These are phyloP conservation scores for Pisolithus sp. DNA, from an alignment of 768 basidiomycete species.

Conservation along the genomic window DNA sequence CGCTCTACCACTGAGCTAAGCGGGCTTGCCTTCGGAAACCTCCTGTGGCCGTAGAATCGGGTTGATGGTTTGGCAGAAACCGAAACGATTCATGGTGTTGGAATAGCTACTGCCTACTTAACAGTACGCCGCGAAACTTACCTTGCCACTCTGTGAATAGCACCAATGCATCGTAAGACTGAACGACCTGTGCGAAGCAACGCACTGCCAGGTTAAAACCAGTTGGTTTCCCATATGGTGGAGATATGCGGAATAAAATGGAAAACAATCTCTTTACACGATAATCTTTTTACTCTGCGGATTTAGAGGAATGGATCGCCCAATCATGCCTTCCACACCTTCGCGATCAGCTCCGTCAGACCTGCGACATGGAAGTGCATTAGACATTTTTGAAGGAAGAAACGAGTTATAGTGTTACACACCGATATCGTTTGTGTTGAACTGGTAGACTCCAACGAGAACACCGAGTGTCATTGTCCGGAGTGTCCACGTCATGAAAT, in stretches of 20 bases:
- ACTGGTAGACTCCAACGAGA: constrained; percentile 89
- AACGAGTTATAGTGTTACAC: constrained; percentile 25
- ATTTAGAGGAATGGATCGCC: not conserved
- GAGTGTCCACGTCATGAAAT: constrained; percentile 65
- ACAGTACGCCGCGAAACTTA: too few relatives aligned
- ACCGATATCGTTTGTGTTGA: constrained; percentile 99
- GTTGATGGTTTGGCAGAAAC: not conserved
- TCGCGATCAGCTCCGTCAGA: constrained; percentile 77
- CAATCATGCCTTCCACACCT: constrained; percentile 74
- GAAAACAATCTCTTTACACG: not conserved
- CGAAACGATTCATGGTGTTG: not conserved
- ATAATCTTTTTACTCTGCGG: not conserved
- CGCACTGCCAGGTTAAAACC: too few relatives aligned
- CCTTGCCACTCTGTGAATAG: too few relatives aligned
- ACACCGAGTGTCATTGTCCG: constrained; percentile 73
- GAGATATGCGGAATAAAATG: too few relatives aligned
- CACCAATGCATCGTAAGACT: too few relatives aligned
- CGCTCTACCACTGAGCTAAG: constrained; percentile 31
- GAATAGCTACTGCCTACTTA: too few relatives aligned
- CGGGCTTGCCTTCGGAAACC: constrained; percentile 1
- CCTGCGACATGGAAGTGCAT: constrained; percentile 37
- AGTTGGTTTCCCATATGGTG: too few relatives aligned
- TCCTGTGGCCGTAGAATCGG: not conserved
- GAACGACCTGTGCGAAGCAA: too few relatives aligned
- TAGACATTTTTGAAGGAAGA: not conserved